Evolutionary conservation across 345 rosid species (phyloP).

Genomic region (Eutrema japonicum): DNA sequence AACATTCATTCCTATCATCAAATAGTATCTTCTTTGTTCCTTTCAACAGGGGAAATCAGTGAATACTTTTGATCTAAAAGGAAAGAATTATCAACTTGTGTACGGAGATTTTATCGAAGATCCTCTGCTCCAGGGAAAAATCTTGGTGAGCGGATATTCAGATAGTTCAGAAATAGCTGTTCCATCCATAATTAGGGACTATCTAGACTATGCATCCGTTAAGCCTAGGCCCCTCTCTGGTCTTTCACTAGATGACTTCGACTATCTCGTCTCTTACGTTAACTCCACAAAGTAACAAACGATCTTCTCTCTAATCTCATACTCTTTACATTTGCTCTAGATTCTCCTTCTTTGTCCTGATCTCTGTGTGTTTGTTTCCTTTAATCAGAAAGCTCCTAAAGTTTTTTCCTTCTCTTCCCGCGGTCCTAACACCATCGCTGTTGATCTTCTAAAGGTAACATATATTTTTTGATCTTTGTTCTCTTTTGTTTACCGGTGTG

Average conservation of each 20-base stretch:
- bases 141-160: constrained; percentile 16
- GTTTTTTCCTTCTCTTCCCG: constrained; percentile 45
- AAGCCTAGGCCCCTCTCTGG: constrained; percentile 29
- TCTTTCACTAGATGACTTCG: not conserved
- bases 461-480: not conserved
- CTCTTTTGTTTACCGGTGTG: not conserved
- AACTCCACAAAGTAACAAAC: constrained; percentile 44
- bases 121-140: constrained; percentile 38
- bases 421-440: constrained; percentile 40
- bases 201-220: not conserved
- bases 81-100: constrained; percentile 39
- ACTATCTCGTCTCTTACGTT: constrained; percentile 34
- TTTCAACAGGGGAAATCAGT: constrained; percentile 46
- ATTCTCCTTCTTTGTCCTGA: not conserved
- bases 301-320: not conserved
- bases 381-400: constrained; percentile 31
- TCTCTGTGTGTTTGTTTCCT: not conserved
- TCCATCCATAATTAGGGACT: constrained; percentile 22
- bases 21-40: not conserved
- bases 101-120: not conserved
- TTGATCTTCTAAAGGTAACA: constrained; percentile 42
- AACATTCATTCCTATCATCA: not conserved
- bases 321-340: not conserved
- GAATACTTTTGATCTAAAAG: constrained; percentile 38
- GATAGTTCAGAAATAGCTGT: not conserved